Evolutionary conservation across 148 eudicot species (phyloP), one percentile per base, ranked within the genome.

Genomic region (Cornus kousa): DNA sequence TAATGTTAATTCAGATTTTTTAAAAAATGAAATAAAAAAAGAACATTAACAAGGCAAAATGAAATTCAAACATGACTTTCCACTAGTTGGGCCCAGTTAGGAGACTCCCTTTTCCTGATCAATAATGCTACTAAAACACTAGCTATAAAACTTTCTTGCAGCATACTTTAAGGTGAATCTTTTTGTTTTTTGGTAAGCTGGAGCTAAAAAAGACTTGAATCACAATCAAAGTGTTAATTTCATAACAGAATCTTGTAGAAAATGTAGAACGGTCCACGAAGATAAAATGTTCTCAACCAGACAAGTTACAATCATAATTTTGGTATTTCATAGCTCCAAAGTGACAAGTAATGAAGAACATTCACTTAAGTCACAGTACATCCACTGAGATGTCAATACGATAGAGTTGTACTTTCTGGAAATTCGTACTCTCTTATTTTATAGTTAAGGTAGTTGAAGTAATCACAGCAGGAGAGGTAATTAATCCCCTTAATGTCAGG

Each of bases 211-310:
- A 5, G 19, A 73, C n/a, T 17, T 64, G 64, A 33, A 33, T n/a
- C 10, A 62, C 31, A 53, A 75, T 66, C 71, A 16, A 75, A 75
- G 48, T 40, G 37, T 28, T 65, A 2, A 75, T 24, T 65, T 75
- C 37, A 66, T 40, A 14, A 67, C 23, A 20, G 23, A 75, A 20
- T 53, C 19, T 11, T 13, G 24, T 19, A 66, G 5, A 66, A 32
- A 66, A 66, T 65, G 17, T 66, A 17, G 2, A 37, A 39, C 3
- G 31, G 14, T 50, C 35, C 78, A 43, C 6, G 8, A 43, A 43
- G 48, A 4, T 10, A 39, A 19, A 39, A 37, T 67, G 9, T 23
- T 39, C 13, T 16, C 33, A 43, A 16, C 14, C 53, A 48, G 9
- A 2, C 8, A 12, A 39, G 6, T 46, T 48, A 11, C 9, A 75